These are phyloP conservation scores for Vigna reflexopilosa DNA, from an alignment of 306 rosid species.

Conservation along the genomic window DNA sequence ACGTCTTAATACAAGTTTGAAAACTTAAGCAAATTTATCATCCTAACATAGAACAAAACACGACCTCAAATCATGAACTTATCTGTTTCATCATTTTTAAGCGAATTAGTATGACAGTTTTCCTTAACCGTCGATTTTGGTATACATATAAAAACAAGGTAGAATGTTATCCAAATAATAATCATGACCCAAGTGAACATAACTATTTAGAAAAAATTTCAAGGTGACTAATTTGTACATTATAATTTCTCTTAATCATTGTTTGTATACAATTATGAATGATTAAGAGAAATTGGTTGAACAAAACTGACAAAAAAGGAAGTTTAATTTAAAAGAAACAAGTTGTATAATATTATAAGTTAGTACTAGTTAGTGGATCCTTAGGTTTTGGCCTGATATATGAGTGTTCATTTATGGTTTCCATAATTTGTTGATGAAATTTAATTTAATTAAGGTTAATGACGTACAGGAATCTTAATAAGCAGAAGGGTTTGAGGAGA, in stretches of 20 bases:
- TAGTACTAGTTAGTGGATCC: neutral
- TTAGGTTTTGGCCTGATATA: neutral
- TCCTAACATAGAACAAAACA: constrained; percentile 34
- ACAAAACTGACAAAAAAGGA: constrained; percentile 5
- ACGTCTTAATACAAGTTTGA: constrained; percentile 38
- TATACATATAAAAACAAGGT: neutral
- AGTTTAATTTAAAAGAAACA: constrained; percentile 30
- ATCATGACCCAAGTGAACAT: constrained; percentile 24
- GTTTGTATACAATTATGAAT: constrained; percentile 9
- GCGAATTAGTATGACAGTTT: neutral
- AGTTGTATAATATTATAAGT: constrained; percentile 28
- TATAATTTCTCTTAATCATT: too few relatives aligned
- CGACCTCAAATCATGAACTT: neutral
- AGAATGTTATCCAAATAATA: neutral
- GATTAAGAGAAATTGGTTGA: neutral
- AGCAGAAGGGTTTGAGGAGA: constrained; percentile 21
- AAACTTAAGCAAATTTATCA: constrained; percentile 16
- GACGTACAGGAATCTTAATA: constrained; percentile 38
- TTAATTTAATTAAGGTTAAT: constrained; percentile 25
- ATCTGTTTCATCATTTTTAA: constrained; percentile 12
- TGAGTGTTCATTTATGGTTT: neutral
- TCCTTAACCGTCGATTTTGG: constrained; percentile 10
- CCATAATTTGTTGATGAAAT: constrained; percentile 22
- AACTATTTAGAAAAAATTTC: neutral
- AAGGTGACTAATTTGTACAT: neutral